Evolutionary conservation across 2,329 filamentous ascomycete genomes (phyloP), one percentile per base, ranked within the genome.

Genomic region (Monosporascus sp.): DNA sequence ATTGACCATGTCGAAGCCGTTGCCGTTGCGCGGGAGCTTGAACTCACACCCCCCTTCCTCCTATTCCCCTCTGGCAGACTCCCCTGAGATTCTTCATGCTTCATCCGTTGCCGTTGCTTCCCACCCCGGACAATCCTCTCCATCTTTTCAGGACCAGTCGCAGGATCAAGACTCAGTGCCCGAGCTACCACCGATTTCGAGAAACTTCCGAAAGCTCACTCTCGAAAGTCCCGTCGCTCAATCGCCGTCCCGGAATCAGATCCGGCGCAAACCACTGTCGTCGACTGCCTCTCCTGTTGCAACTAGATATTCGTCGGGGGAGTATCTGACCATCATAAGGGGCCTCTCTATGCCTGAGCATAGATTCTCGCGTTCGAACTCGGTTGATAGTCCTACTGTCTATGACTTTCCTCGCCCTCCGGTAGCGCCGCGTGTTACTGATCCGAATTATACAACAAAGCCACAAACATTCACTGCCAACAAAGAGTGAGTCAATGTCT

Each of bases 261-360:
- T 86, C 69, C 79, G 78, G 65, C 77, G 84, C 57, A 86, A 86
- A 71, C 83, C 84, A 52, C 66, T 86, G 56, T 84, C 83, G 44
- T 71, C 74, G 7, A 77, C 78, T 34, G 80, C 79, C 48, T 82
- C 79, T 40, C 73, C 77, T 55, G 64, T 80, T 59, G 78, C 75
- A 50, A 73, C 75, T 36, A 71, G 76, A 56, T 80, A 75, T 67
- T 79, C 76, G 24, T 72, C 74, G 27, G 69, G 68, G 53, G 67
- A 73, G 57, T 67, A 69, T 56, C 61, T 71, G 44, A 63, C 68
- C 53, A 64, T 62, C 47, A 66, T 66, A 48, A 66, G 71, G 50
- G 72, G 76, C 55, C 69, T 79, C 22, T 71, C 74, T 43, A 73
- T 73, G 56, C 78, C 80, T n/a, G 77, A 78, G 48, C 74, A 77